Base-by-base conservation (phyloP, 2,329 filamentous ascomycete genomes). In the Escovopsis sp. region DNA sequence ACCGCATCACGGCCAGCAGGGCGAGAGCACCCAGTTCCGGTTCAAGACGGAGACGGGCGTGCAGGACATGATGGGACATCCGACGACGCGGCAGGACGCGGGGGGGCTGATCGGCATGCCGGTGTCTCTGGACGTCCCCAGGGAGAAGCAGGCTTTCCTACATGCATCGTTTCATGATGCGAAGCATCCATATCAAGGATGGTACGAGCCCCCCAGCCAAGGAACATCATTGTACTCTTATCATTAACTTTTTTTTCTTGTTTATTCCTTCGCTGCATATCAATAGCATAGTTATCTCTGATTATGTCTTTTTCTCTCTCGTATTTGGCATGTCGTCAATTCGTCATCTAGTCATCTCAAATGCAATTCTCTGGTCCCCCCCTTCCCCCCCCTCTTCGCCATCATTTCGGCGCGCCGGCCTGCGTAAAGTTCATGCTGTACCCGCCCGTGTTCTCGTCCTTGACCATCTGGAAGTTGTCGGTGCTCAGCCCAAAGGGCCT, bases 401-500 rank as follows among this genome's bases (percentile, higher is more conserved):
- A 30, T 30, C 9, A 30, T 9, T 30, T 30, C 26, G 26, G 26
- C 12, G 47, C 51, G n/a, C 48, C 49, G 11, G 51, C 54, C 40
- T 63, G 58, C 10, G 73, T 68, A 54, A 96, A 94, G 51, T 88
- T 89, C 80, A 98, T 84, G 61, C 83, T 94, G 63, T 96, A 96
- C 0, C 87, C 88, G 1, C 91, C 91, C 1, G 80, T 83, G 48
- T 81, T 82, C 53, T 89, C 83, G 55, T 95, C 89, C 62, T 95
- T 85, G 26, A 82, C 77, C 71, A 96, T 93, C 49, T 94, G 79
- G 57, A 98, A 96, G 59, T 93, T 94, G 38, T 94, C 81, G 10
- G 91, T 96, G 45, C 83, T 93, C 51, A 98, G 63, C 1, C 91
- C 91, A 66, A 96, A 96, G 1, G 89, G 89, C 58, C 84, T 94